Evolutionary conservation across 1,284 basidiomycete genomes (phyloP).

Genomic region (Irpex sp.): DNA sequence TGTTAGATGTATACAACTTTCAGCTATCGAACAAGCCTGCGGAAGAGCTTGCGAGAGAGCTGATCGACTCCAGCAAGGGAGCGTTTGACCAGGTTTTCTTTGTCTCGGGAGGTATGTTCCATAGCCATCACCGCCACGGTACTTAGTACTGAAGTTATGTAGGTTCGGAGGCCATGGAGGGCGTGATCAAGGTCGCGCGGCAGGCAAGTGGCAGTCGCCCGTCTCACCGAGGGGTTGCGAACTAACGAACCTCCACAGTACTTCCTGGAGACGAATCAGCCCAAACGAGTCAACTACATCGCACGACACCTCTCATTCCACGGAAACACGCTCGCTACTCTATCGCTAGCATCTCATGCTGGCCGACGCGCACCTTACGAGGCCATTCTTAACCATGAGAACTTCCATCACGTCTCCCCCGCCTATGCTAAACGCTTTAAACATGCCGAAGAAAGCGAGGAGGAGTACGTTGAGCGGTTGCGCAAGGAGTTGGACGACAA

Average conservation of each 20-base stretch:
- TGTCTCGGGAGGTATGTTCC: slow-evolving; percentile 57
- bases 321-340: slow-evolving; percentile 73
- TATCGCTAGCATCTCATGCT: slow-evolving; percentile 64
- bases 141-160: neutral
- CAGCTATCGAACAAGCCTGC: slow-evolving; percentile 74
- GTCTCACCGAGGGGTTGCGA: slow-evolving; percentile 7
- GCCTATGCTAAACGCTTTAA: slow-evolving; percentile 82
- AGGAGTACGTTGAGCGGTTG: slow-evolving; percentile 70
- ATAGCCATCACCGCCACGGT: neutral
- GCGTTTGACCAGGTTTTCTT: slow-evolving; percentile 68
- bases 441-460: slow-evolving; percentile 62
- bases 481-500: slow-evolving; percentile 78
- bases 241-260: slow-evolving; percentile 38
- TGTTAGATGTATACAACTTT: slow-evolving; percentile 74
- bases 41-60: slow-evolving; percentile 62
- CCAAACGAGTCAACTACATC: slow-evolving; percentile 71
- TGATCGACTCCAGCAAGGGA: slow-evolving; percentile 61
- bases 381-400: slow-evolving; percentile 52
- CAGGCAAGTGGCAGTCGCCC: slow-evolving; percentile 42
- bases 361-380: slow-evolving; percentile 62
- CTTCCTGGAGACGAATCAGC: slow-evolving; percentile 63
- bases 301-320: slow-evolving; percentile 78
- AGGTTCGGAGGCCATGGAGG: slow-evolving; percentile 86
- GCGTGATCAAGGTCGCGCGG: slow-evolving; percentile 69
- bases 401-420: slow-evolving; percentile 79